Evolutionary conservation across 208 protist genomes (phyloP).

Genomic region (Trypanosoma conorhini): DNA sequence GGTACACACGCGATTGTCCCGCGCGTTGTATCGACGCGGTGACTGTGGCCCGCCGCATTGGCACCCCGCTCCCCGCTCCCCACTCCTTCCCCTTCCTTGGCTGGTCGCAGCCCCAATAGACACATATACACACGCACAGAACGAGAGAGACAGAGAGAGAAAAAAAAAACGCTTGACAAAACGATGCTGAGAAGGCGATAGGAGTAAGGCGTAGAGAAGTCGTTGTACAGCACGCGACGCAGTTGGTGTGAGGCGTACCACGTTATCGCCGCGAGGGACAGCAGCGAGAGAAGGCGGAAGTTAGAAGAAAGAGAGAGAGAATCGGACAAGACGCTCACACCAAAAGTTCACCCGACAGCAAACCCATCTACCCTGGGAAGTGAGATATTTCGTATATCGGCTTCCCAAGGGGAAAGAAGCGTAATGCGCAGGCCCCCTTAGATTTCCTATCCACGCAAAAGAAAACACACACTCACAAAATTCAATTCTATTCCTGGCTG

Average conservation of each 20-base stretch:
- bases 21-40: background rate
- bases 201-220: background rate
- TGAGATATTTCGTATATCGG: too few relatives aligned
- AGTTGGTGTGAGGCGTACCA: background rate
- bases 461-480: background rate
- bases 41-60: constrained; percentile 13
- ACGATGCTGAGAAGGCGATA: background rate
- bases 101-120: background rate
- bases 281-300: too few relatives aligned
- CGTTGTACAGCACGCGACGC: background rate
- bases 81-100: background rate
- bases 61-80: background rate
- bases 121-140: background rate
- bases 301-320: background rate
- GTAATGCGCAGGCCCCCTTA: too few relatives aligned
- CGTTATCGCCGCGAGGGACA: background rate
- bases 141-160: background rate
- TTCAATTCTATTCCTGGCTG: background rate
- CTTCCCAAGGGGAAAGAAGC: too few relatives aligned
- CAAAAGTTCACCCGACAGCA: too few relatives aligned
- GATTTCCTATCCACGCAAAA: background rate
- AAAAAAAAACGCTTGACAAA: too few relatives aligned
- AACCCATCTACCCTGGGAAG: too few relatives aligned
- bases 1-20: constrained; percentile 27
- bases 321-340: too few relatives aligned